Conservation (phyloP, 2,329 filamentous ascomycete genomes). For the Alternaria metachromatica region DNA sequence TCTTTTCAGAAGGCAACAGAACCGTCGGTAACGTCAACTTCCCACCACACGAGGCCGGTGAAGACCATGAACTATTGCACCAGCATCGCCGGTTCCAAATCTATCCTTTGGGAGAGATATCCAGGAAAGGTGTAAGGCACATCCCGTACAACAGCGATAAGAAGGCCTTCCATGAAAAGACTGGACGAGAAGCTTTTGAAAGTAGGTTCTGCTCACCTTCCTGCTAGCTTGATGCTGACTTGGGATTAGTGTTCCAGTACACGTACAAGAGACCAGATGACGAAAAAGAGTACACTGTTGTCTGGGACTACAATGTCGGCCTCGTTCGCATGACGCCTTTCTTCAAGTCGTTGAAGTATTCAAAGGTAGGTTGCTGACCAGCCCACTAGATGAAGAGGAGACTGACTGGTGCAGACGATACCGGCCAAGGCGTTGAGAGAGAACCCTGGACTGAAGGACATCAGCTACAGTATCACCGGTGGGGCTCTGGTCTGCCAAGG, state of each 20-base stretch:
- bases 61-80: constrained; percentile 61
- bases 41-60: constrained; percentile 69
- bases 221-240: constrained; percentile 12
- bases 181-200: constrained; percentile 86
- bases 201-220: constrained; percentile 61
- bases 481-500: constrained; percentile 85
- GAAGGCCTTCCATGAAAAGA: constrained; percentile 85
- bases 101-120: constrained; percentile 67
- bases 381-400: neutral
- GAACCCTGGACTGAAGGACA: constrained; percentile 84
- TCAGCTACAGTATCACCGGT: constrained; percentile 93
- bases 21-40: constrained; percentile 74
- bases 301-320: constrained; percentile 98
- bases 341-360: constrained; percentile 87
- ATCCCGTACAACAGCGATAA: constrained; percentile 97
- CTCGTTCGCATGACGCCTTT: constrained; percentile 93
- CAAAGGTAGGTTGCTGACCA: constrained; percentile 69
- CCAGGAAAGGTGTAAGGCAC: constrained; percentile 60
- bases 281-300: constrained; percentile 73
- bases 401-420: constrained; percentile 68
- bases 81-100: constrained; percentile 71
- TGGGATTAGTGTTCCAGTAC: constrained; percentile 77
- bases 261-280: constrained; percentile 73
- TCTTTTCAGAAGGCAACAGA: constrained; percentile 65
- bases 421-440: constrained; percentile 75